Base-by-base conservation (phyloP, 148 eudicot species). In the Cornus florida region DNA sequence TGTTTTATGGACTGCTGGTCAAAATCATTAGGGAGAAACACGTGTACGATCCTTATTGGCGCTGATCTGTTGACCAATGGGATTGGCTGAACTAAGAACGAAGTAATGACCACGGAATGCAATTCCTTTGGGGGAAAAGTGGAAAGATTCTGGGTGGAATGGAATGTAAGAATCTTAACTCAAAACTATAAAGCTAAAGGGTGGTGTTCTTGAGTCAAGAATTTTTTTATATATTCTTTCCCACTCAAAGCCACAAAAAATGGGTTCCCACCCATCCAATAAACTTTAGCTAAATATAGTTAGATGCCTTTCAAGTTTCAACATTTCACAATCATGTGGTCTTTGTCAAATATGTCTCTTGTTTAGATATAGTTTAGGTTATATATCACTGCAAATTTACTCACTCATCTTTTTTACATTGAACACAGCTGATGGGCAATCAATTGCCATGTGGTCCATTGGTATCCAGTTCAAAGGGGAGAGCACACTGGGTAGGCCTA, bases 81-180 rank as follows among this genome's bases (percentile, higher is more conserved):
- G 33, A 70, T 77, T 67, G 75, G 81, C 77, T 50, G 75, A 67
- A 72, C 6, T 53, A 38, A 80, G 48, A 81, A 76, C 83, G 78
- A 79, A 79, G 88, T 87, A 92, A 87, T 87, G 95, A 91, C 93
- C 92, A 87, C 89, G 86, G 92, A 91, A 93, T 90, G 84, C 74
- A 82, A 93, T 90, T 91, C 95, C 86, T 79, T 89, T 78, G 72
- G 77, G 82, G 67, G 76, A 75, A 35, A 35, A 35, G 79, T 65
- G 64, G 82, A 82, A 46, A 69, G 81, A 82, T 84, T 80, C 81
- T 72, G 6, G 48, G 28, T 23, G 85, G 91, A 84, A 88, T 81
- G 76, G 87, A 88, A 88, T 85, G 65, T 79, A 50, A 75, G 97
- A 91, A 91, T 90, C 87, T 85, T 72, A 86, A 90, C 91, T 86